These are phyloP conservation scores for Quercus bicolor DNA, from an alignment of 306 rosid genomes.

Conservation along the genomic window DNA sequence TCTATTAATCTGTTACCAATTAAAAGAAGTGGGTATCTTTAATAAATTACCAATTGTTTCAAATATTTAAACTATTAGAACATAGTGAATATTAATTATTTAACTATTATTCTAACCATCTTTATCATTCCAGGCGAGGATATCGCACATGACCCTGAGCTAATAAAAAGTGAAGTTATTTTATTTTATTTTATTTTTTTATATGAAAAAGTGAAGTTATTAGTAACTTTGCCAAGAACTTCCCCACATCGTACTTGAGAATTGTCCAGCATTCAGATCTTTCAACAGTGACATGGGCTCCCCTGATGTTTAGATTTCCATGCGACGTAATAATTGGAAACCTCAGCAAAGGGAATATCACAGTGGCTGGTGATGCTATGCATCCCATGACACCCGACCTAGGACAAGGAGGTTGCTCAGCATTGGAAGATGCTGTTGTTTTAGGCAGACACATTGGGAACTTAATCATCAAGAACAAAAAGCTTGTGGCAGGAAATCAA, in stretches of 20 bases:
- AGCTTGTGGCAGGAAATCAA: background rate
- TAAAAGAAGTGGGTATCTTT: too few species aligned
- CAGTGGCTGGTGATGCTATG: slow-evolving; percentile 21
- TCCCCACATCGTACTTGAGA: background rate
- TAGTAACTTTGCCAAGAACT: slow-evolving; percentile 19
- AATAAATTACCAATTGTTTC: too few species aligned
- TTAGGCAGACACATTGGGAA: slow-evolving; percentile 9
- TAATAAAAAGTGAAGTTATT: background rate
- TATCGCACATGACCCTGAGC: background rate
- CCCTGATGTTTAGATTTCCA: slow-evolving; percentile 11
- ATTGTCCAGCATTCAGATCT: slow-evolving; percentile 13
- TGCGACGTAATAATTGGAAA: slow-evolving; percentile 14
- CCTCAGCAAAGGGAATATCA: slow-evolving; percentile 7
- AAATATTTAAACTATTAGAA: too few species aligned
- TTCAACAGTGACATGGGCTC: slow-evolving; percentile 8
- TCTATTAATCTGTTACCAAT: too few species aligned
- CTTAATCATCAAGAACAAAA: background rate
- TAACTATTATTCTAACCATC: too few species aligned
- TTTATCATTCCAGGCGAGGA: background rate
- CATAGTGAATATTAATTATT: too few species aligned
- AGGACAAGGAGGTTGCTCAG: slow-evolving; percentile 11
- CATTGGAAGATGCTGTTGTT: slow-evolving; percentile 19
- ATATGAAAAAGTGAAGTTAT: background rate
- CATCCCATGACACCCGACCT: slow-evolving; percentile 25
- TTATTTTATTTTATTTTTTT: too few species aligned